These are phyloP conservation scores for Aspergillus uvarum DNA, from an alignment of 2,329 filamentous ascomycete genomes.

Conservation along the genomic window DNA sequence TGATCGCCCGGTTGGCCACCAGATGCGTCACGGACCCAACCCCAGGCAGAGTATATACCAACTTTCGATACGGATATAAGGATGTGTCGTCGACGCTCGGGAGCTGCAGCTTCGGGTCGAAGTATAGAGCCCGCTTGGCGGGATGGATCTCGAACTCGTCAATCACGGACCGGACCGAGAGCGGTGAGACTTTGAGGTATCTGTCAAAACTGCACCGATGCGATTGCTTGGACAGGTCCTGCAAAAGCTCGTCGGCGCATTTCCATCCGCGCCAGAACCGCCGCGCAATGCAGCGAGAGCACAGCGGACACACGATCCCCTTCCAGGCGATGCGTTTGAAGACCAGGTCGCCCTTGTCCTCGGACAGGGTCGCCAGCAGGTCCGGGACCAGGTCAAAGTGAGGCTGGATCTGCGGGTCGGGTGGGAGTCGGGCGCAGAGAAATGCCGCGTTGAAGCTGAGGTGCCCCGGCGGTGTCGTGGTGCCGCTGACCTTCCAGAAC, in stretches of 20 bases:
- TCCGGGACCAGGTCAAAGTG: slow-evolving; percentile 43
- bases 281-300: slow-evolving; percentile 61
- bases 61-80: slow-evolving; percentile 31
- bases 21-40: slow-evolving; percentile 56
- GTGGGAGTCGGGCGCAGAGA: slow-evolving; percentile 53
- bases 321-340: slow-evolving; percentile 55
- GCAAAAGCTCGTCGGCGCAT: slow-evolving; percentile 43
- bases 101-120: slow-evolving; percentile 29
- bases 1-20: slow-evolving; percentile 55
- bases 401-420: slow-evolving; percentile 37
- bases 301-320: slow-evolving; percentile 67
- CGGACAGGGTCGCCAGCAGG: slow-evolving; percentile 39
- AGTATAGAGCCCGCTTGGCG: slow-evolving; percentile 24
- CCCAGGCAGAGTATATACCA: slow-evolving; percentile 33
- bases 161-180: slow-evolving; percentile 36
- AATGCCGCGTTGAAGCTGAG: slow-evolving; percentile 58
- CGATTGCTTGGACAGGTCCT: slow-evolving; percentile 22
- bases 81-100: slow-evolving; percentile 32
- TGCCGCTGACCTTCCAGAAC: slow-evolving; percentile 56
- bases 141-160: slow-evolving; percentile 32
- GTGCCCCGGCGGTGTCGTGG: slow-evolving; percentile 27
- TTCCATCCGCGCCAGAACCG: slow-evolving; percentile 62
- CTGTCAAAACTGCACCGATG: slow-evolving; percentile 54
- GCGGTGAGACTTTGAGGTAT: slow-evolving; percentile 20
- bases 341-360: slow-evolving; percentile 42